Percentiles rank a stretch among this genome's conserved stretches.
Evolutionary conservation across 192 early-diverging fungal species (phyloP).

Genomic region (Backusella luteola): DNA sequence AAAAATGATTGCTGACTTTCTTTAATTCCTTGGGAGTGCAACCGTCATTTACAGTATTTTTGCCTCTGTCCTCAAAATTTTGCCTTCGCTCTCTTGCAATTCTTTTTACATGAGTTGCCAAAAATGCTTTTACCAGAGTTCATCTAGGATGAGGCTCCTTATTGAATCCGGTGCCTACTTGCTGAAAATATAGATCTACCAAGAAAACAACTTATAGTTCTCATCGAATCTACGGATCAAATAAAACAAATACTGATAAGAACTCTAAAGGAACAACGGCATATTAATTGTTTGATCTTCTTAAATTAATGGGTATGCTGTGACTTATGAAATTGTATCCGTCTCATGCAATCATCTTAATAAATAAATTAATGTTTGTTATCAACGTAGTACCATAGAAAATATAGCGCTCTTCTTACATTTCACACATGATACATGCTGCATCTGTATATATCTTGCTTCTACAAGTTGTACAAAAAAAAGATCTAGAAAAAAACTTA

Average conservation of each 20-base stretch:
- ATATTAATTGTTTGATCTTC: background rate
- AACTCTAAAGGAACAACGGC: background rate
- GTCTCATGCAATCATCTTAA: background rate
- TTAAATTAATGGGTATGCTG: background rate
- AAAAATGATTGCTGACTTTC: no score
- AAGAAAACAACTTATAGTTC: background rate
- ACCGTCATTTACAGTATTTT: no score
- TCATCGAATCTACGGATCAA: background rate
- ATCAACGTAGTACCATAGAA: background rate
- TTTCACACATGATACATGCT: background rate
- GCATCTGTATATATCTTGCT: background rate
- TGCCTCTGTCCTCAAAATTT: no score
- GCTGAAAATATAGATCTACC: no score
- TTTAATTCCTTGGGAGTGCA: no score
- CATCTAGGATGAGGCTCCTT: no score
- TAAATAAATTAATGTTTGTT: background rate
- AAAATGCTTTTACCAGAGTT: no score
- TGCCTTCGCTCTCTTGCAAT: no score
- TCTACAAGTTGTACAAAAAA: background rate
- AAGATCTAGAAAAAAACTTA: background rate
- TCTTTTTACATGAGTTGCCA: no score
- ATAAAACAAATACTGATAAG: background rate
- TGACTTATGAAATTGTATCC: background rate
- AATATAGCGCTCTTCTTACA: background rate
- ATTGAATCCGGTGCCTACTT: no score